Base-by-base conservation (phyloP, 768 basidiomycete genomes). In the Podaxis carcinomalis region DNA sequence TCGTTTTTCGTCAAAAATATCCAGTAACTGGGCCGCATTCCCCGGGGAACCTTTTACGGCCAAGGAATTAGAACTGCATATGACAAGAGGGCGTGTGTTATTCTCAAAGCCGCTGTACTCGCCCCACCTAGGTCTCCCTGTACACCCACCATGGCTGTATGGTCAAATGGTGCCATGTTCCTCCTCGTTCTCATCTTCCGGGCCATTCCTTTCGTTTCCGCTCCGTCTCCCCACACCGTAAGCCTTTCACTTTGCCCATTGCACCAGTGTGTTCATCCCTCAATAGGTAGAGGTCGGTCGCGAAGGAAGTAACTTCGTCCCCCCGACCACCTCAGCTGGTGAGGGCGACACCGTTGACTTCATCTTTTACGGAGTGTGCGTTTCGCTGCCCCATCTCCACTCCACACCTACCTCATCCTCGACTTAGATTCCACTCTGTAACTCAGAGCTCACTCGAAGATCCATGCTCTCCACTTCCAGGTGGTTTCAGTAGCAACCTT, bases 401-500 rank as follows among this genome's bases (percentile, higher is more conserved):
- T 9, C 9, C 4, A 56, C 16, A 19, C 39, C 51, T 9, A 19
- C 28, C 54, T n/a, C 10, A 39, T 9, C 16, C 19, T 23, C 44
- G 11, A 27, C 47, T 1, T 35, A 78, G 78, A 36, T 54, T 63
- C 19, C 80, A 82, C 64, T 72, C 75, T 9, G 75, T 79, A 5
- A 76, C 79, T 0, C 78, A 82, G 63, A 71, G 70, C 50, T 59
- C 67, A 0, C 73, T 74, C 57, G 69, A 72, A 0, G 58, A 66
- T 10, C 80, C 81, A 1, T 82, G 81, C 63, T 47, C 69, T 36
- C 73, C 72, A 11, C 68, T 78, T 10, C 56, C 62, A 0, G 77
- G 77, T 2, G 79, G 79, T 3, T 80, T 84, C 67, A 71, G 75
- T 49, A 75, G 70, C 56, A 76, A 77, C 0, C 56, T 74, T 9